Percentiles rank a stretch among this genome's conserved stretches.
Evolutionary conservation across 257 asterid species (phyloP).

Genomic region (Knoxia roxburghii): DNA sequence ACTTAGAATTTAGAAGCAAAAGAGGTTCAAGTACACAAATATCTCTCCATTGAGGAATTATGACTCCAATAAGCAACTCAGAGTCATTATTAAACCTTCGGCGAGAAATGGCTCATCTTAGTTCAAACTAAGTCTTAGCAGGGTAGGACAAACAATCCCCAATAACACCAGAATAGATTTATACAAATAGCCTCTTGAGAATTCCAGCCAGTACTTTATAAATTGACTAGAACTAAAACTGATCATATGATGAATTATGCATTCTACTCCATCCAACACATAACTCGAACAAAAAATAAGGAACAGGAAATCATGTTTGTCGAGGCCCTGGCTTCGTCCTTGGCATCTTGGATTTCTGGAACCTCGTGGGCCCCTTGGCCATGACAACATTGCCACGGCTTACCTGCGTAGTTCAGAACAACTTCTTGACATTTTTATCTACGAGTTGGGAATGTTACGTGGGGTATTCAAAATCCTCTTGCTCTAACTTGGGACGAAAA

Average conservation of each 20-base stretch:
- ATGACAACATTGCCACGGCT: too few species aligned
- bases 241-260: not conserved
- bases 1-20: not conserved
- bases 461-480: too few species aligned
- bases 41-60: not conserved
- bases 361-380: too few species aligned
- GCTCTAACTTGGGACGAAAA: too few species aligned
- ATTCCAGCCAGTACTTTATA: not conserved
- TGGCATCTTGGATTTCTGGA: too few species aligned
- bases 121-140: not conserved
- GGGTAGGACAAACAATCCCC: not conserved
- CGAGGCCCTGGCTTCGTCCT: too few species aligned
- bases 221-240: not conserved
- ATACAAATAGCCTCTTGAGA: not conserved
- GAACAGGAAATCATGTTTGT: not conserved
- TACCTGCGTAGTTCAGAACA: too few species aligned
- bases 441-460: too few species aligned
- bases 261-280: not conserved
- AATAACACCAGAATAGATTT: not conserved
- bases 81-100: not conserved
- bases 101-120: too few species aligned
- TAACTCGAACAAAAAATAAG: not conserved
- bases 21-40: not conserved
- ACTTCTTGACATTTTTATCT: too few species aligned
- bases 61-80: not conserved